Evolutionary conservation across 805 yeast genomes (phyloP).

Genomic region (Ogataea ramenticola): DNA sequence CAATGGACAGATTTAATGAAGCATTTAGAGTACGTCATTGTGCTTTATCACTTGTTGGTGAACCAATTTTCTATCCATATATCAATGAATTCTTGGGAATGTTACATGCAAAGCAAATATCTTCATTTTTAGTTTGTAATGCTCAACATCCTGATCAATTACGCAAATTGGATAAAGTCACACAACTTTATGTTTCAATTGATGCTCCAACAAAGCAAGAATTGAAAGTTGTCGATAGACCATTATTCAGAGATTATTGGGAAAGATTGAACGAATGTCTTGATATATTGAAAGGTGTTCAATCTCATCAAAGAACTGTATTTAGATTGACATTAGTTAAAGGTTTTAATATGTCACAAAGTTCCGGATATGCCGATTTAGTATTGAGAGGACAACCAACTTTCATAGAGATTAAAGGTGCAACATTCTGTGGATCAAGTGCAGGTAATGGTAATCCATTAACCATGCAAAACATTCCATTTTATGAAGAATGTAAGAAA

Average conservation of each 20-base stretch:
- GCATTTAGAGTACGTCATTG: slow-evolving; percentile 88
- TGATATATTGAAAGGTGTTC: slow-evolving; percentile 67
- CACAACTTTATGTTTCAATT: slow-evolving; percentile 87
- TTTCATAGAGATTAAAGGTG: slow-evolving; percentile 89
- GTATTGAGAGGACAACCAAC: slow-evolving; percentile 78
- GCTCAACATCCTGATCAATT: slow-evolving; percentile 93
- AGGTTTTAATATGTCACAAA: slow-evolving; percentile 83
- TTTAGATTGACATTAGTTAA: slow-evolving; percentile 86
- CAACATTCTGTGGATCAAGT: slow-evolving; percentile 91
- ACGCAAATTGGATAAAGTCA: slow-evolving; percentile 61
- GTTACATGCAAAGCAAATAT: slow-evolving; percentile 73
- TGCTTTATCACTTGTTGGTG: slow-evolving; percentile 89
- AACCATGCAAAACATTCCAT: slow-evolving; percentile 94
- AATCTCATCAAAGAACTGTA: slow-evolving; percentile 81
- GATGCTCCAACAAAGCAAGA: slow-evolving; percentile 87
- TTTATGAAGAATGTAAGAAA: slow-evolving; percentile 78
- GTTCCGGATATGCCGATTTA: slow-evolving; percentile 78
- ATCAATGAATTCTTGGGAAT: slow-evolving; percentile 77
- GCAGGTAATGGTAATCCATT: slow-evolving; percentile 77
- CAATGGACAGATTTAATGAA: slow-evolving; percentile 82
- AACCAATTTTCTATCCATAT: slow-evolving; percentile 89
- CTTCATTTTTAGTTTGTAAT: slow-evolving; percentile 86
- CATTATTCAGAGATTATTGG: slow-evolving; percentile 88
- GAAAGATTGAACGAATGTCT: slow-evolving; percentile 76
- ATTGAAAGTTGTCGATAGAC: slow-evolving; percentile 79